Evolutionary conservation across 192 early-diverging fungal genomes (phyloP).

Genomic region (Entomortierella lignicola): DNA sequence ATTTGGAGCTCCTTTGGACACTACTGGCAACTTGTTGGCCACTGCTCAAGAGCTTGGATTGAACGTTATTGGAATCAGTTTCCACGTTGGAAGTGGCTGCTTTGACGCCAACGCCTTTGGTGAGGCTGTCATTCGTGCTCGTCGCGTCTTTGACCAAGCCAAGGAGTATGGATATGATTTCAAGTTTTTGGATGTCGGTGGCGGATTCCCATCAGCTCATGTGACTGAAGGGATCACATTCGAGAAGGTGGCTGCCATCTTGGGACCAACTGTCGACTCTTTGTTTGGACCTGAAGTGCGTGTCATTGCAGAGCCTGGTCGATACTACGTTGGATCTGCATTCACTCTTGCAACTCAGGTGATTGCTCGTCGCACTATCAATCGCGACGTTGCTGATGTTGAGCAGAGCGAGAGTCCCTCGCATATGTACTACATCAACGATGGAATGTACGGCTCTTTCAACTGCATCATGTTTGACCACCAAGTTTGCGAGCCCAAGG

Average conservation of each 20-base stretch:
- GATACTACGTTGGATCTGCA: slow-evolving; percentile 96
- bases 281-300: slow-evolving; percentile 87
- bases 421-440: slow-evolving; percentile 92
- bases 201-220: slow-evolving; percentile 93
- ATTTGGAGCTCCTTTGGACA: slow-evolving; percentile 90
- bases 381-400: background rate
- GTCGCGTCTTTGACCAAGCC: slow-evolving; percentile 90
- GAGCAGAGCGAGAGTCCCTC: slow-evolving; percentile 3
- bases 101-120: slow-evolving; percentile 88
- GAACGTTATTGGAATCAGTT: slow-evolving; percentile 89
- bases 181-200: slow-evolving; percentile 86
- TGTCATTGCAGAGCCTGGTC: slow-evolving; percentile 97
- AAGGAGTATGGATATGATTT: slow-evolving; percentile 79
- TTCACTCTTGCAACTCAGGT: slow-evolving; percentile 96
- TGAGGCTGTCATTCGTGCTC: slow-evolving; percentile 90
- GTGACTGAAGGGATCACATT: slow-evolving; percentile 84
- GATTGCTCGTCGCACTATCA: slow-evolving; percentile 83
- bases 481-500: slow-evolving; percentile 76
- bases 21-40: slow-evolving; percentile 74
- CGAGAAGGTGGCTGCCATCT: slow-evolving; percentile 80
- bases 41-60: slow-evolving; percentile 84
- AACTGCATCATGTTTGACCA: slow-evolving; percentile 99
- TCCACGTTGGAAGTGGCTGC: slow-evolving; percentile 98
- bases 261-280: slow-evolving; percentile 82
- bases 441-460: slow-evolving; percentile 98